Conservation (phyloP, 768 basidiomycete genomes). For the Trametes maxima region DNA sequence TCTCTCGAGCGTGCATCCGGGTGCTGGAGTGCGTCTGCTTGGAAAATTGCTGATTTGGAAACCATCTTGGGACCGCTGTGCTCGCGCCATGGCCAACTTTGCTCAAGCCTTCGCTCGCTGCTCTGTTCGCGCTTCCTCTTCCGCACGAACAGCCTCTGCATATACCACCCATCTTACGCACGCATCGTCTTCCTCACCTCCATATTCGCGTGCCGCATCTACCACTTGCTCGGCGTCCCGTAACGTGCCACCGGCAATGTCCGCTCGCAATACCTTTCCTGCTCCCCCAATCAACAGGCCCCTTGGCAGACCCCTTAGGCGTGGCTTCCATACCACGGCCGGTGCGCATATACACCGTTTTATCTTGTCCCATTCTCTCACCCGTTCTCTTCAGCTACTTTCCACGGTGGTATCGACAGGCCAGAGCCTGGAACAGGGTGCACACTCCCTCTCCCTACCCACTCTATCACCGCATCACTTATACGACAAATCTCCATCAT, state of each 20-base stretch:
- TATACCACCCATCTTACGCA: not conserved
- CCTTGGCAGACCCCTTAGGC: not conserved
- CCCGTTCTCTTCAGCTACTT: constrained; percentile 20
- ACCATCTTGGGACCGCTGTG: too few relatives aligned
- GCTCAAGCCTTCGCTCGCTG: constrained; percentile 6
- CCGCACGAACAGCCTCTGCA: not conserved
- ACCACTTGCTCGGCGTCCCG: too few relatives aligned
- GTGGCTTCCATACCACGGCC: constrained; percentile 10
- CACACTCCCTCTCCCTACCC: constrained; percentile 14
- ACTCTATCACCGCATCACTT: not conserved
- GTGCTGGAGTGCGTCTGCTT: too few relatives aligned
- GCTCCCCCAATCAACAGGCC: not conserved
- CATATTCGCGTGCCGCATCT: not conserved
- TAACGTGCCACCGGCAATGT: not conserved
- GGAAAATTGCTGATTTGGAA: too few relatives aligned
- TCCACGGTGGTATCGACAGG: constrained; percentile 58
- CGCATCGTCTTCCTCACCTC: not conserved
- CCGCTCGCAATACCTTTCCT: not conserved
- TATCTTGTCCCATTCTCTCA: not conserved
- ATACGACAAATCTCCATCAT: not conserved
- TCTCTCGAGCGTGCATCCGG: too few relatives aligned
- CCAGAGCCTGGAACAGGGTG: constrained; percentile 74
- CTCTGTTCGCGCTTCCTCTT: not conserved
- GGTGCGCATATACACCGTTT: not conserved
- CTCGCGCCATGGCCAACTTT: constrained; percentile 2